phyloP scores from a whole-genome alignment of 164 flowering plant species.

The Tetracentron sinense region DNA sequence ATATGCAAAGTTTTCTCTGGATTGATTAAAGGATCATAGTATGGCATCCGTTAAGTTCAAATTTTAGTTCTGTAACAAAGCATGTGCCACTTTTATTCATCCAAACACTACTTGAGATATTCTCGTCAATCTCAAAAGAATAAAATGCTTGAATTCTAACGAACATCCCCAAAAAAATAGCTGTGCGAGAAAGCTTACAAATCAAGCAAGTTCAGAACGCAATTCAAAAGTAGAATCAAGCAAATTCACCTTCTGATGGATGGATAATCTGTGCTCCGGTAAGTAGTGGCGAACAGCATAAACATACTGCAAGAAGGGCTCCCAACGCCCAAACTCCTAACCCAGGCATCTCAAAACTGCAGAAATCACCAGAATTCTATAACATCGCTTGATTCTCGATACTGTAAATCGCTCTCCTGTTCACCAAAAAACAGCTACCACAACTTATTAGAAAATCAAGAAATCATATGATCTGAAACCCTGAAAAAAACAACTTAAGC shows the following conservation, averaged over 20 bases:
- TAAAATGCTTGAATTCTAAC: not conserved
- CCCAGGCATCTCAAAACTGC: slow-evolving; percentile 10
- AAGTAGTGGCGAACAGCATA: slow-evolving; percentile 16
- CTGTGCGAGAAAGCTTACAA: not conserved
- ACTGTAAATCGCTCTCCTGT: not conserved
- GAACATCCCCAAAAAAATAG: not conserved
- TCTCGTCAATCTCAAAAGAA: no score
- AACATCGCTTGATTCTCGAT: not conserved
- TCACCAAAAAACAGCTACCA: not conserved
- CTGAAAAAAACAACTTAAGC: not conserved
- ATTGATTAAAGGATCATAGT: no score
- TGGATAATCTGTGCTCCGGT: slow-evolving; percentile 27
- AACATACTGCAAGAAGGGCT: slow-evolving; percentile 12
- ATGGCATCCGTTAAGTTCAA: no score
- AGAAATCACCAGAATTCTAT: slow-evolving; percentile 2
- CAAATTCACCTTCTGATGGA: slow-evolving; percentile 31
- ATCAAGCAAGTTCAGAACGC: not conserved
- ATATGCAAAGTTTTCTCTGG: no score
- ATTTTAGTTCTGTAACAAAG: no score
- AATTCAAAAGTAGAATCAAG: not conserved
- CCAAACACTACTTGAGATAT: no score
- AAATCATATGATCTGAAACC: not conserved
- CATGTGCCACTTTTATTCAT: no score
- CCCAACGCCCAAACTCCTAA: slow-evolving; percentile 9
- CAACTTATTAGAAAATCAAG: not conserved